Conservation (phyloP, 306 rosid genomes). For the Boehmeria nivea region DNA sequence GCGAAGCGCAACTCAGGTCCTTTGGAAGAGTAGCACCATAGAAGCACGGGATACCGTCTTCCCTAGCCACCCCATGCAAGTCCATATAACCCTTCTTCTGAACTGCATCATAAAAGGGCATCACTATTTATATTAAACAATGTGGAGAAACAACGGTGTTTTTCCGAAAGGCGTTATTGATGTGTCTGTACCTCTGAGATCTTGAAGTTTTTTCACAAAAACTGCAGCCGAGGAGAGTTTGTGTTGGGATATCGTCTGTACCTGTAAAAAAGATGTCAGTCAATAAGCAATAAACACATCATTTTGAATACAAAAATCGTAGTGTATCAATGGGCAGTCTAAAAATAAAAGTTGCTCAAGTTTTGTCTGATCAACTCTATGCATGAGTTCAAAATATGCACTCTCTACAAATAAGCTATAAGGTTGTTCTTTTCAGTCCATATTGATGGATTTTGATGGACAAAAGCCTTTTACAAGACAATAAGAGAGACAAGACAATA, state of each 20-base stretch:
- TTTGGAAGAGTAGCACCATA: constrained; percentile 69
- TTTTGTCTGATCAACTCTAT: too few relatives aligned
- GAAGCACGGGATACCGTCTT: constrained; percentile 34
- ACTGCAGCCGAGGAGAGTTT: constrained; percentile 53
- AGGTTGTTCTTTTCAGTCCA: too few relatives aligned
- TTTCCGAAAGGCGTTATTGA: neutral
- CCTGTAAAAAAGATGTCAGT: constrained; percentile 24
- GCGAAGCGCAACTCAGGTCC: constrained; percentile 51
- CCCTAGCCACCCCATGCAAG: constrained; percentile 46
- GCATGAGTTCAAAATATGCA: too few relatives aligned
- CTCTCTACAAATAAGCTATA: too few relatives aligned
- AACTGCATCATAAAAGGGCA: constrained; percentile 30
- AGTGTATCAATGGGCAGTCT: too few relatives aligned
- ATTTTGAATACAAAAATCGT: too few relatives aligned
- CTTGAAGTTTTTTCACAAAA: constrained; percentile 67
- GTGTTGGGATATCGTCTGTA: constrained; percentile 39
- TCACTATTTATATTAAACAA: too few relatives aligned
- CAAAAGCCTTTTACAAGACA: too few relatives aligned
- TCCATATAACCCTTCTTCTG: constrained; percentile 71
- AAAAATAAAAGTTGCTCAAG: too few relatives aligned
- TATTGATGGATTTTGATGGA: too few relatives aligned
- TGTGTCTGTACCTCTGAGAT: constrained; percentile 45
- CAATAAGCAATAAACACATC: constrained; percentile 2
- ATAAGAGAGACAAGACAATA: too few relatives aligned
- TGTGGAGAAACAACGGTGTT: too few relatives aligned